Conservation (phyloP, 2,329 filamentous ascomycete genomes). For the Diplodia scrobiculata region DNA sequence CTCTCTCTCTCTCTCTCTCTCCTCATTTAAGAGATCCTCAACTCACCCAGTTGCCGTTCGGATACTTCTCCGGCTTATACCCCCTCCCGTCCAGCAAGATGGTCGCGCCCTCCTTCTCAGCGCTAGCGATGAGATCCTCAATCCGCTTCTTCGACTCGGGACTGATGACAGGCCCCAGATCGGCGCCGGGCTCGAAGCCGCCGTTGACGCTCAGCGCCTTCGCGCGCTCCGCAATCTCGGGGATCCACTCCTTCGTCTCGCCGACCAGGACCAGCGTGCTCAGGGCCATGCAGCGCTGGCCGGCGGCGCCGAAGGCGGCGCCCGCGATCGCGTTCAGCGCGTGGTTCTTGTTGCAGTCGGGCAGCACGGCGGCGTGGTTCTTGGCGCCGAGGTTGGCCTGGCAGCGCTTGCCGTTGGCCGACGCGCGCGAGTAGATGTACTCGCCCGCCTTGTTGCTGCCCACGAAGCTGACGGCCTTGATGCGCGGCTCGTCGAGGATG, state of each 20-base stretch:
- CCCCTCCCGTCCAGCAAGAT: constrained; percentile 81
- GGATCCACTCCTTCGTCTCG: constrained; percentile 80
- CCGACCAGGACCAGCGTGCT: constrained; percentile 82
- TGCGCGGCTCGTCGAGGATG: constrained; percentile 78
- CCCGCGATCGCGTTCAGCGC: constrained; percentile 81
- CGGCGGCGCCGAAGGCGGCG: constrained; percentile 81
- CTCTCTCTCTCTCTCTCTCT: not conserved
- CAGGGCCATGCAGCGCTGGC: constrained; percentile 84
- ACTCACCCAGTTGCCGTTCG: constrained; percentile 75
- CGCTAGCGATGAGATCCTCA: constrained; percentile 71
- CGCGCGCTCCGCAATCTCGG: constrained; percentile 74
- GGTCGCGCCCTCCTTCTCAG: constrained; percentile 77
- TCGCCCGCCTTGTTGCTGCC: constrained; percentile 85
- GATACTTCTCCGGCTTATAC: constrained; percentile 74
- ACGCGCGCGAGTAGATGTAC: constrained; percentile 78
- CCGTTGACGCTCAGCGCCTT: constrained; percentile 74
- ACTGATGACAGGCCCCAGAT: constrained; percentile 80
- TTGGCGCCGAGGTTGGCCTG: constrained; percentile 87
- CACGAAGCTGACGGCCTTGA: constrained; percentile 86
- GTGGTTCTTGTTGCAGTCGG: constrained; percentile 88
- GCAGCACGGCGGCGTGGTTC: constrained; percentile 82
- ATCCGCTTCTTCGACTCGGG: constrained; percentile 78
- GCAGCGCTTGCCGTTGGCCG: constrained; percentile 83
- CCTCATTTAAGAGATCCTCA: constrained; percentile 10
- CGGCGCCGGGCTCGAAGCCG: constrained; percentile 77